Conservation (phyloP, 352 stramenopile species). For the Phytopythium cucurbitacearum region DNA sequence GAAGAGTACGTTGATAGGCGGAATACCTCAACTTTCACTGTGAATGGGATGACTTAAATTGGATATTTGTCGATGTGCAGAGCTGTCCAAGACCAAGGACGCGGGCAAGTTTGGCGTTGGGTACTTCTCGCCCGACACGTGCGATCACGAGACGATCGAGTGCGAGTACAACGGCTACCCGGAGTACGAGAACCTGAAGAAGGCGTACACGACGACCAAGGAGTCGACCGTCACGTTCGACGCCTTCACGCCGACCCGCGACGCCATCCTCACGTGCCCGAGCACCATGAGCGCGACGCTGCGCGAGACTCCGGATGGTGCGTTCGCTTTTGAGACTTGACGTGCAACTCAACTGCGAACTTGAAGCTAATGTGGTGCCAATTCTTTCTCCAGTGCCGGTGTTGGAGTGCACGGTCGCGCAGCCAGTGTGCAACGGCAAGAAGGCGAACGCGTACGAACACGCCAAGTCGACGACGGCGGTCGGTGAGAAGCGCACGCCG, state of each 20-base stretch:
- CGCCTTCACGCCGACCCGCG: constrained; percentile 23
- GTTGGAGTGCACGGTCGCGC: constrained; percentile 38
- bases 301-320: constrained; percentile 19
- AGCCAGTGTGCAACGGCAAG: constrained; percentile 52
- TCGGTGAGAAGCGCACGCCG: constrained; percentile 26
- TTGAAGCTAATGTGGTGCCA: too few relatives aligned
- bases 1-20: constrained; percentile 22
- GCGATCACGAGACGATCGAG: constrained; percentile 47
- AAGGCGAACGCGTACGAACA: constrained; percentile 57
- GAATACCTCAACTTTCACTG: too few relatives aligned
- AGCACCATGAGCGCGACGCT: constrained; percentile 25
- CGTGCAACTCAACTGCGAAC: too few relatives aligned
- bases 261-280: constrained; percentile 38
- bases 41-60: too few relatives aligned
- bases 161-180: constrained; percentile 69
- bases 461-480: constrained; percentile 7
- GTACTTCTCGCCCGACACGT: constrained; percentile 70
- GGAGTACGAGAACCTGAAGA: constrained; percentile 69
- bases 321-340: too few relatives aligned
- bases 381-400: constrained; percentile 15
- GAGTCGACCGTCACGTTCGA: constrained; percentile 41
- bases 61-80: constrained; percentile 8
- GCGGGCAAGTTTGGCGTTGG: constrained; percentile 66
- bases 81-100: constrained; percentile 38
- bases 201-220: constrained; percentile 63